Evolutionary conservation across 768 basidiomycete species (phyloP), one percentile per base, ranked within the genome.

Genomic region (Boletus patriciae): DNA sequence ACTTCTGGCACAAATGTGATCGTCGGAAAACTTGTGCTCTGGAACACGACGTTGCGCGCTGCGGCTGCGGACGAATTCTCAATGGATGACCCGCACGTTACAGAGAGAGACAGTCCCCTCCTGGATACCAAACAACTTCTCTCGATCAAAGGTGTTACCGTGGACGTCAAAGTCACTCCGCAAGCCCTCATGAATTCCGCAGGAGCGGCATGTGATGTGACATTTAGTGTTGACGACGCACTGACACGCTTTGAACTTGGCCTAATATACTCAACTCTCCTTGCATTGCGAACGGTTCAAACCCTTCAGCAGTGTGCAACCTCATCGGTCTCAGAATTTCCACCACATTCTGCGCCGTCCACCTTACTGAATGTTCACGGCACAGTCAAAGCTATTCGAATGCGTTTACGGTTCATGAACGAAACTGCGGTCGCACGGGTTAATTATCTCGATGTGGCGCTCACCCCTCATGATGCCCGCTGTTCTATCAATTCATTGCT

Each of bases 61-160:
- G 83, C 87, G 29, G 77, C 85, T 33, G 82, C 88, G 3, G 89
- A 87, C 9, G 77, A 76, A 57, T 87, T 83, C 62, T 85, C 83
- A 41, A 80, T 84, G 40, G 86, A 90, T 68, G 83, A 88, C 66
- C 84, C 85, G 15, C 76, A 78, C 52, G 76, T 85, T 38, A 76
- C 76, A 12, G 83, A 84, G 50, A 73, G 78, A 51, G 82, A 85
- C 52, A 82, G 81, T 55, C 72, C 77, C 19, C 66, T 68, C 50
- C 71, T 79, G 61, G 58, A 70, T 55, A 40, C 63, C 67, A 53
- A 78, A 75, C 63, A 80, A 77, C 52, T 83, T 58, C 52, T 87
- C 4, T 71, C 73, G 19, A 66, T 85, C 46, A 66, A 72, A 37
- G 62, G 74, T 38, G 61, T 70, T 36, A 62, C 62, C 13, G 61